phyloP scores from a whole-genome alignment of 1,284 basidiomycete species.

The Fistulina hepatica region DNA sequence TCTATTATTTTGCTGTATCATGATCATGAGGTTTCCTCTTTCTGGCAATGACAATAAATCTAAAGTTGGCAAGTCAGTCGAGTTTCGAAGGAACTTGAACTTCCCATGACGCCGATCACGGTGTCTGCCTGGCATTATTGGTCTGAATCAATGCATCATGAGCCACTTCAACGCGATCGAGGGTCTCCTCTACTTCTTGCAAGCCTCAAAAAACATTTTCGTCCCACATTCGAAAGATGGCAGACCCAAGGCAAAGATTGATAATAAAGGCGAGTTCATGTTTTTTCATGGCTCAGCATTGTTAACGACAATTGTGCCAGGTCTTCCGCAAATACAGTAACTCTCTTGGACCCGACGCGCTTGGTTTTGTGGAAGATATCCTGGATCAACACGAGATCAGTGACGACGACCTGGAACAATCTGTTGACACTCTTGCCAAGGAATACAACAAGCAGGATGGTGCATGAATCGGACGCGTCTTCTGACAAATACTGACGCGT shows the following conservation, averaged over 20 bases:
- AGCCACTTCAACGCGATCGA: no score
- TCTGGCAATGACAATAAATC: no score
- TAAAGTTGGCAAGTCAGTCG: slow-evolving; percentile 5
- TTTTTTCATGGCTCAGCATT: slow-evolving; percentile 1
- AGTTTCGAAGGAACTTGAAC: no score
- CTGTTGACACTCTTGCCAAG: slow-evolving; percentile 74
- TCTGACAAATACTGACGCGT: neutral
- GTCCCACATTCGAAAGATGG: slow-evolving; percentile 22
- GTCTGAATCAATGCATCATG: no score
- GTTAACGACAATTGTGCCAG: slow-evolving; percentile 25
- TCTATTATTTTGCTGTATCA: neutral
- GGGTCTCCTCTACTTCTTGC: no score
- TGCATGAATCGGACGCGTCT: slow-evolving; percentile 23
- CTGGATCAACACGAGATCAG: slow-evolving; percentile 55
- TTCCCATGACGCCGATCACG: no score
- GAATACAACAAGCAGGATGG: slow-evolving; percentile 92
- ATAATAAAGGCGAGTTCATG: slow-evolving; percentile 48
- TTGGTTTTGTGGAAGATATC: slow-evolving; percentile 59
- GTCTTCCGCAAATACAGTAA: slow-evolving; percentile 78
- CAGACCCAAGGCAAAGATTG: slow-evolving; percentile 40
- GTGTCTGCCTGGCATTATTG: no score
- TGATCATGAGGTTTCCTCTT: neutral
- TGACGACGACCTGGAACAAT: slow-evolving; percentile 59
- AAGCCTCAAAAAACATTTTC: no score
- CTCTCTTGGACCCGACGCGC: slow-evolving; percentile 65